Evolutionary conservation across 352 stramenopile genomes (phyloP), one percentile per base, ranked within the genome.

Genomic region (Phytophthora sp.): DNA sequence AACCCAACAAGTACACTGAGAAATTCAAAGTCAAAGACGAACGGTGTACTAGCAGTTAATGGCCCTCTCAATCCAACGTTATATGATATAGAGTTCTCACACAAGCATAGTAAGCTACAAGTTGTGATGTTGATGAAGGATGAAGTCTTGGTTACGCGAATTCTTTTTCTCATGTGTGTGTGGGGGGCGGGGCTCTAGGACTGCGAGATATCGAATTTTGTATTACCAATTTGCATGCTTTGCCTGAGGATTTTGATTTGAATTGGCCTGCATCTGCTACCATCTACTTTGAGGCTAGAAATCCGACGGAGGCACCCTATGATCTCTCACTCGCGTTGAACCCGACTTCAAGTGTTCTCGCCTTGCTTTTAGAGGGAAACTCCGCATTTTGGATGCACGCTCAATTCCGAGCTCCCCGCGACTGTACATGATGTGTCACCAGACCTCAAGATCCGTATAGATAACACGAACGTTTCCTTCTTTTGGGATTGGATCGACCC

Each of bases 201-300:
- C 37, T 68, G 26, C 12, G 20, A 10, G 61, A 82, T 27, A 50
- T 86, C 9, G 63, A 76, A 20, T 53, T 84, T 39, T 63, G 30
- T 4, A 18, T 58, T 11, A 69, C 59, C 23, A 84, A 79, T 18
- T 49, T 86, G 10, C 62, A 32, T 0, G 26, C 54, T 6, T 50
- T 84, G 7, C 78, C 78, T 0, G 43, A 69, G 2, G 45, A 82
- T 9, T 43, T 88, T 17, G 56, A 79, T 32, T 48, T 48, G 13
- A 66, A 41, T 7, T 88, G 76, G 74, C 53, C 74, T 0, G 41
- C 62, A 6, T 37, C 30, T 11, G 43, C 54, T 4, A 46, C 31
- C 15, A 55, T 74, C 8, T 62, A 67, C 37, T 27, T 74, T 4
- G 60, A 70, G 28, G 27, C 53, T 12, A 55, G 54, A 7, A 38